Percentiles rank a stretch among this genome's conserved stretches.
Evolutionary conservation across 179 eudicot species (phyloP).

Genomic region (Silene coronaria): DNA sequence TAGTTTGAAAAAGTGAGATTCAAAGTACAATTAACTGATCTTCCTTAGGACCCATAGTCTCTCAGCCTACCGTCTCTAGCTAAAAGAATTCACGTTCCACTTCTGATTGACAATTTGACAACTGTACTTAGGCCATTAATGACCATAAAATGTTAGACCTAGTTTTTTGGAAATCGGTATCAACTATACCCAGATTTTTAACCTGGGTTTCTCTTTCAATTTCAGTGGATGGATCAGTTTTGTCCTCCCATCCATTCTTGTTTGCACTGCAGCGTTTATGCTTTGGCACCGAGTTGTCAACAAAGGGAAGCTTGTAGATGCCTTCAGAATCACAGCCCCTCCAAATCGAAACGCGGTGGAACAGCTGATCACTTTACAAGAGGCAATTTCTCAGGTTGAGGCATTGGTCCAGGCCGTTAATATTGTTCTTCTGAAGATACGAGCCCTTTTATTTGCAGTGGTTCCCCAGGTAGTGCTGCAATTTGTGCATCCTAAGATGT

Average conservation of each 20-base stretch:
- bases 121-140: neutral
- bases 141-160: neutral
- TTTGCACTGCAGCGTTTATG: constrained; percentile 49
- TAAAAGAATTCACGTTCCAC: neutral
- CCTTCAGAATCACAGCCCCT: constrained; percentile 57
- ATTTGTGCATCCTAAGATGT: neutral
- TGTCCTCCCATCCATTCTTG: constrained; percentile 44
- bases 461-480: constrained; percentile 57
- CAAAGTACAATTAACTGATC: no score
- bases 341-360: constrained; percentile 72
- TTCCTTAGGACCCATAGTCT: neutral
- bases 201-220: constrained; percentile 7
- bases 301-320: constrained; percentile 50
- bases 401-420: constrained; percentile 59
- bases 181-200: neutral
- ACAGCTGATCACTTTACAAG: constrained; percentile 70
- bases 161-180: neutral
- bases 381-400: constrained; percentile 67
- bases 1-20: neutral
- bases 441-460: constrained; percentile 65
- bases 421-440: constrained; percentile 56
- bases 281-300: constrained; percentile 50
- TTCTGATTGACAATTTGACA: neutral
- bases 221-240: constrained; percentile 70
- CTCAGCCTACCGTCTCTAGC: neutral